Conservation (phyloP, 345 rosid species). For the Abelmoschus esculentus region DNA sequence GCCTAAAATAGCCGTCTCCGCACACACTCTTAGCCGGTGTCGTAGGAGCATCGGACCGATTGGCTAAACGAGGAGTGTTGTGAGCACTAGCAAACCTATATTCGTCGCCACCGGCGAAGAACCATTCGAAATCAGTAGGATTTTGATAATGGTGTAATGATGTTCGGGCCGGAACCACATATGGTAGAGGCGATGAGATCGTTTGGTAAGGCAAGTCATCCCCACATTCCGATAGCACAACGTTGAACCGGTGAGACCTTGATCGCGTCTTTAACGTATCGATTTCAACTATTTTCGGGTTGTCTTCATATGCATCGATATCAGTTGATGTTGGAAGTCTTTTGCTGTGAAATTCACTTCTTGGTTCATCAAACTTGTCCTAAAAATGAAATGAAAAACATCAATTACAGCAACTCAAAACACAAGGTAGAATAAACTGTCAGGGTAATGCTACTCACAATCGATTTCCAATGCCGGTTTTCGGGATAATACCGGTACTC, state of each 20-base stretch:
- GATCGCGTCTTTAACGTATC: constrained; percentile 47
- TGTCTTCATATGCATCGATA: constrained; percentile 31
- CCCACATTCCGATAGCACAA: background rate
- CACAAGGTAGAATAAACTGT: background rate
- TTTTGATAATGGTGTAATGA: constrained; percentile 16
- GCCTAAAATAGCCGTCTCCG: constrained; percentile 35
- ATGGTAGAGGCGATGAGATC: background rate
- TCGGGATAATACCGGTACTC: constrained; percentile 31
- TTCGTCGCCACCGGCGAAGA: constrained; percentile 33
- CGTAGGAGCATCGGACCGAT: constrained; percentile 15
- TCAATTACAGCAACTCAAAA: background rate
- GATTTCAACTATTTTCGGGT: constrained; percentile 49
- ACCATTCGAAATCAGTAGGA: constrained; percentile 37
- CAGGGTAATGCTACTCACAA: constrained; percentile 27
- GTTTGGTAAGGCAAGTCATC: background rate
- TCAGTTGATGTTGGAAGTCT: constrained; percentile 21
- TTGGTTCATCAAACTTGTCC: constrained; percentile 34
- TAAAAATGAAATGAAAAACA: constrained; percentile 5
- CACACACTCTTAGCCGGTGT: constrained; percentile 42
- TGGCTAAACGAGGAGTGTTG: constrained; percentile 55
- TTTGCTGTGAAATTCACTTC: constrained; percentile 33
- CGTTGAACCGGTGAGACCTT: background rate
- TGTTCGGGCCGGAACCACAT: constrained; percentile 26
- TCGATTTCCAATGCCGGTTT: constrained; percentile 30
- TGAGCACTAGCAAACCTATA: constrained; percentile 43